A percentile compares a stretch with the other conserved stretches of the same genome.
These are phyloP conservation scores for Phalaenopsis aphrodite DNA, from an alignment of 106 monocot species.

Conservation along the genomic window DNA sequence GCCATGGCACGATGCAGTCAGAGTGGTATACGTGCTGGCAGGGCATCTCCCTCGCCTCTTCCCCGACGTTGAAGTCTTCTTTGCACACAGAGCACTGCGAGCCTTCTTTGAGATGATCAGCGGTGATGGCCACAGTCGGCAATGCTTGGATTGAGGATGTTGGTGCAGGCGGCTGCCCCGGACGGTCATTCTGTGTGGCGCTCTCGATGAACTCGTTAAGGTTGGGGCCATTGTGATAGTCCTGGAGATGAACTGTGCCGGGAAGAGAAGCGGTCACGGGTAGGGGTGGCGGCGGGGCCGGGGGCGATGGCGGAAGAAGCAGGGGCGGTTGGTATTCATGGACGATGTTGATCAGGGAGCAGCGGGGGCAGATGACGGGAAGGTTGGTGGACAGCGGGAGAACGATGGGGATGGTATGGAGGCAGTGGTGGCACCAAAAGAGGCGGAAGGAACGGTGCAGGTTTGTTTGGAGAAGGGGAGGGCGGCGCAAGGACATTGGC, in stretches of 20 bases:
- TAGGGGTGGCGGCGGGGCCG: background rate
- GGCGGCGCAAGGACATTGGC: constrained; percentile 41
- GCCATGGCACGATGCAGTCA: constrained; percentile 77
- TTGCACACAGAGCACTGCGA: constrained; percentile 79
- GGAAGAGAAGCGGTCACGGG: background rate
- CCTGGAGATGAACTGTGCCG: constrained; percentile 14
- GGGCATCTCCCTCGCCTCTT: constrained; percentile 64
- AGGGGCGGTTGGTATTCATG: constrained; percentile 8
- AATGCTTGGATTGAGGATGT: constrained; percentile 45
- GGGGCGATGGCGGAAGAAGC: background rate
- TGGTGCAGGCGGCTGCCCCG: constrained; percentile 51
- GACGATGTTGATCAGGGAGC: background rate
- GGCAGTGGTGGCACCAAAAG: constrained; percentile 81
- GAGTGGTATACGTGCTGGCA: constrained; percentile 77
- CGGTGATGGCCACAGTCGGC: constrained; percentile 38
- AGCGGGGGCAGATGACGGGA: background rate
- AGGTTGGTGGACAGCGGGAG: constrained; percentile 10
- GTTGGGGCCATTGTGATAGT: constrained; percentile 47
- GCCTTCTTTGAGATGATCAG: constrained; percentile 33
- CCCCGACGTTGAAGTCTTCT: constrained; percentile 70
- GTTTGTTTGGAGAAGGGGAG: constrained; percentile 42
- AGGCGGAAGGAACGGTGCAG: constrained; percentile 36
- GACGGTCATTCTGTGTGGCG: constrained; percentile 66
- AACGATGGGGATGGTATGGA: constrained; percentile 48
- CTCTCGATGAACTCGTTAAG: constrained; percentile 46